Base-by-base conservation (phyloP, 305 asterid genomes). In the Fraxinus nigra region DNA sequence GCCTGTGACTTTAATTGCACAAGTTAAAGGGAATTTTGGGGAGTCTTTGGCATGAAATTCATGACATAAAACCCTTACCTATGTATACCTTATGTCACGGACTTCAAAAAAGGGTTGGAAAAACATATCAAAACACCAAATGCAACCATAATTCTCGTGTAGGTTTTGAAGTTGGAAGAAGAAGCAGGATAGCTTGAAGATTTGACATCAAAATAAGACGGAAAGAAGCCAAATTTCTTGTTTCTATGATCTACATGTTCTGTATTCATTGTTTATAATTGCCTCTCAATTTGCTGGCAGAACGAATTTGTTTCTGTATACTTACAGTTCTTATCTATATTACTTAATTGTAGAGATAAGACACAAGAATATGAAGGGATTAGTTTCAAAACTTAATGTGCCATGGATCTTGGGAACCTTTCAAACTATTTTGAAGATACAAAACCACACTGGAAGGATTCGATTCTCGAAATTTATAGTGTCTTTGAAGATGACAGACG, bases 271-370 rank as follows among this genome's bases (percentile, higher is more conserved):
- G 37, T 24, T 38, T 72, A 56, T 3, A 11, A 81, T 74, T 70
- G 37, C 77, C 86, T 81, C 69, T 40, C 13, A 33, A 67, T 72
- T 46, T 74, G 18, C 78, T 65, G 67, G 70, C 67, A 26, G 37
- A 34, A 10, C 40, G 28, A 67, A 34, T 82, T 79, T 14, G 48
- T 67, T 67, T 51, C 70, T 51, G 34, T 54, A 74, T 67, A 67
- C 74, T 18, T 30, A n/a, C 28, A 61, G 61, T 73, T 80, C 13
- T 69, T 40, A 43, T 78, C 34, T 28, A 78, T 14, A 67, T 6
- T 28, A 69, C 10, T 33, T 32, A 70, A 30, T 33, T 14, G 40
- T 70, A 6, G 22, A 7, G 20, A 14, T 1, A 30, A 70, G 24
- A 30, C 6, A 14, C 5, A 70, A 70, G 16, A 30, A 70, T 37